These are phyloP conservation scores for Eragrostis tef DNA, from an alignment of 202 grass and related monocot genomes.

Conservation along the genomic window DNA sequence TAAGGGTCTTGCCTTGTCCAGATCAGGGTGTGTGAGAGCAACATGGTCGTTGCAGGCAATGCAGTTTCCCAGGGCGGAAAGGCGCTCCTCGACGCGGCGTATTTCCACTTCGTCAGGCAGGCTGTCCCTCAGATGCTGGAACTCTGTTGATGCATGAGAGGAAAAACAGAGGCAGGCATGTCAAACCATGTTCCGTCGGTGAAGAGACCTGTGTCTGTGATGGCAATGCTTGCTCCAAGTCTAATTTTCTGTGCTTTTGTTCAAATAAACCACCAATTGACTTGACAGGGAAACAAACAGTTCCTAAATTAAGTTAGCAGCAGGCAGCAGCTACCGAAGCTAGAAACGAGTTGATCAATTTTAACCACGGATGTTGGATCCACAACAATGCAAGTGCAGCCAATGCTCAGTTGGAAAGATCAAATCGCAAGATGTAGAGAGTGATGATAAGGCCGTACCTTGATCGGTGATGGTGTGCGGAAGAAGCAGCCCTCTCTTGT, in stretches of 20 bases:
- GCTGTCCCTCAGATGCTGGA: slow-evolving; percentile 68
- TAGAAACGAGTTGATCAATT: not conserved
- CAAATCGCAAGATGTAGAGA: not conserved
- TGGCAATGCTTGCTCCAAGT: too few species aligned
- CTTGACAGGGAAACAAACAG: not conserved
- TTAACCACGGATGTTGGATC: not conserved
- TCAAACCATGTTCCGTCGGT: not conserved
- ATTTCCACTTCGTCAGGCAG: slow-evolving; percentile 67
- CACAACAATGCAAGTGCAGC: not conserved
- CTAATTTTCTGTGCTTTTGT: too few species aligned
- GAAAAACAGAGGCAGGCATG: not conserved
- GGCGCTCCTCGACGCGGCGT: slow-evolving; percentile 63
- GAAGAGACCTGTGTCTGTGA: too few species aligned
- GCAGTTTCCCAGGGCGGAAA: slow-evolving; percentile 73
- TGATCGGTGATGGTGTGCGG: slow-evolving; percentile 88
- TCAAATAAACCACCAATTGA: too few species aligned
- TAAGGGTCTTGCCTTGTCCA: slow-evolving; percentile 53
- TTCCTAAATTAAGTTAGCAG: not conserved
- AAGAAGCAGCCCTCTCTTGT: slow-evolving; percentile 84
- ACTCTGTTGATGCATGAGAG: slow-evolving; percentile 28
- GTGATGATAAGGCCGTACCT: slow-evolving; percentile 36
- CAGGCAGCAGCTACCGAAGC: not conserved
- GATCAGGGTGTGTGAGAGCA: slow-evolving; percentile 70
- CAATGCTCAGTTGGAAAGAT: not conserved
- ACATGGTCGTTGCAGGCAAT: slow-evolving; percentile 75